A percentile compares a stretch with the other conserved stretches of the same genome.
Evolutionary conservation across 495 filamentous ascomycete genomes (phyloP).

Genomic region (Arthonia radiata): DNA sequence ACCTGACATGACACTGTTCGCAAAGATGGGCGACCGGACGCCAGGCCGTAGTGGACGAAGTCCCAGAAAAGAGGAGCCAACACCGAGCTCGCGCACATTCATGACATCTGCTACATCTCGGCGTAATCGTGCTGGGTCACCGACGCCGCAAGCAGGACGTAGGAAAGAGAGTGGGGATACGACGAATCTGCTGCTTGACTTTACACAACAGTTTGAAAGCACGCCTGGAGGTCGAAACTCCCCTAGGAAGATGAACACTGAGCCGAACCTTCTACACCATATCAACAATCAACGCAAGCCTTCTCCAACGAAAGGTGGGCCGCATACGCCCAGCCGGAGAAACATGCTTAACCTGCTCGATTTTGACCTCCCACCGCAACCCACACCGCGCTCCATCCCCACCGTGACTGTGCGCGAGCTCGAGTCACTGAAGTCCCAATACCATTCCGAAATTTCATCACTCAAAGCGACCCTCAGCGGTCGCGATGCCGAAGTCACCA

Average conservation of each 20-base stretch:
- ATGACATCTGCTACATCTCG: too few species aligned
- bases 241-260: constrained; percentile 17
- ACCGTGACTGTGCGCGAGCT: constrained; percentile 78
- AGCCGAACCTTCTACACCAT: constrained; percentile 19
- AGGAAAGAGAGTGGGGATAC: too few species aligned
- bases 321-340: constrained; percentile 12
- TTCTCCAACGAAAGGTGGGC: constrained; percentile 17
- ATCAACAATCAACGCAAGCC: constrained; percentile 19
- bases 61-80: too few species aligned
- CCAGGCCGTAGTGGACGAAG: too few species aligned
- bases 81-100: too few species aligned
- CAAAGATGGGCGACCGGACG: too few species aligned
- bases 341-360: constrained; percentile 48
- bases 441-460: constrained; percentile 71
- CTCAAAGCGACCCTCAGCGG: constrained; percentile 73
- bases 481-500: constrained; percentile 68
- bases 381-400: constrained; percentile 77
- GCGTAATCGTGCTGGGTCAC: too few species aligned
- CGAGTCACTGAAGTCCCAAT: constrained; percentile 69
- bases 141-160: too few species aligned
- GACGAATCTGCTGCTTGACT: constrained; percentile 62
- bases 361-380: constrained; percentile 72
- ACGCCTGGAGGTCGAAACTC: constrained; percentile 18
- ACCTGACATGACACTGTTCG: too few species aligned
- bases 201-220: constrained; percentile 52